These are phyloP conservation scores for Haplosporangium gracile DNA, from an alignment of 192 early-diverging fungal species.

Conservation along the genomic window DNA sequence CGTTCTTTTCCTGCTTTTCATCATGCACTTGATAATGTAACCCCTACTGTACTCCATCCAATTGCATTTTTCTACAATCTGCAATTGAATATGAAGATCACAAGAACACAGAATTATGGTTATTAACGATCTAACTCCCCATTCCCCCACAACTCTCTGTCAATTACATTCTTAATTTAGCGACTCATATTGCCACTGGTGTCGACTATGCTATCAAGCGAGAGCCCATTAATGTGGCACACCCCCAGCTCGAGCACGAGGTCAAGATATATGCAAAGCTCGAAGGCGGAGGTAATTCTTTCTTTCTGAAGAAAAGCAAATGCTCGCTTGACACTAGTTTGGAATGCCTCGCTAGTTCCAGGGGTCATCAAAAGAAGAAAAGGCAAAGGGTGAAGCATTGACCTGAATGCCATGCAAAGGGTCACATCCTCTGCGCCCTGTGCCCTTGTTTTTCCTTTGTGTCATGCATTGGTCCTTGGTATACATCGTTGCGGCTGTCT, in stretches of 20 bases:
- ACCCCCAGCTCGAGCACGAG: slow-evolving; percentile 67
- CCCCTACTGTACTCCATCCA: no score
- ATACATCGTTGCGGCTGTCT: slow-evolving; percentile 6
- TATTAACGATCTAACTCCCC: neutral
- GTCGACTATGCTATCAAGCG: slow-evolving; percentile 67
- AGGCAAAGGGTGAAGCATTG: neutral
- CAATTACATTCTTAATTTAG: slow-evolving; percentile 35
- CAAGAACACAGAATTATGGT: neutral
- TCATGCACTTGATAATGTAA: neutral
- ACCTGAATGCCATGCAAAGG: neutral
- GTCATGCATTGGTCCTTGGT: neutral
- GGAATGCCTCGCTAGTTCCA: neutral
- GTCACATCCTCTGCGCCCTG: neutral
- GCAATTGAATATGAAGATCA: neutral
- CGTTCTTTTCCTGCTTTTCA: neutral
- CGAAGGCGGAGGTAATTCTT: slow-evolving; percentile 60
- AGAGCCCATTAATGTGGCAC: slow-evolving; percentile 52
- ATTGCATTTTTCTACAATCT: neutral
- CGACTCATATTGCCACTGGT: slow-evolving; percentile 57
- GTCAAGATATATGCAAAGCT: slow-evolving; percentile 59
- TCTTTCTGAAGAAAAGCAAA: neutral
- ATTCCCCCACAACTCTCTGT: neutral
- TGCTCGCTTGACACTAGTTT: neutral
- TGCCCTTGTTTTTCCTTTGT: neutral
- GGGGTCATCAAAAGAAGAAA: neutral